phyloP scores from a whole-genome alignment of 148 eudicot genomes.

The Cornus florida region DNA sequence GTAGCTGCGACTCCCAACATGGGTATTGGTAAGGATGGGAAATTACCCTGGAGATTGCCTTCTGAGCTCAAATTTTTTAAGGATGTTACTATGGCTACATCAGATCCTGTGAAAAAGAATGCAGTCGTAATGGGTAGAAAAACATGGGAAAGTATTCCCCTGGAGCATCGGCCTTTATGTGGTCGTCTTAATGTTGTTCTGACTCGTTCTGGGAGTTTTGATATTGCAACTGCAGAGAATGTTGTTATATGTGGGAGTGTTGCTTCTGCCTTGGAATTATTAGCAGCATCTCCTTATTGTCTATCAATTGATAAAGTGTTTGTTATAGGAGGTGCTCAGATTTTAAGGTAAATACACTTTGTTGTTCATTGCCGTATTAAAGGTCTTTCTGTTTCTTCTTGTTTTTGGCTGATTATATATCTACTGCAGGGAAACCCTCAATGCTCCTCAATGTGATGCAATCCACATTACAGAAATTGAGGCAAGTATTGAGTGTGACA shows the following conservation, averaged over 20 bases:
- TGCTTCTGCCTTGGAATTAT: slow-evolving; percentile 58
- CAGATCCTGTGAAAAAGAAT: slow-evolving; percentile 71
- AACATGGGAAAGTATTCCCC: slow-evolving; percentile 96
- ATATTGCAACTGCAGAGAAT: slow-evolving; percentile 54
- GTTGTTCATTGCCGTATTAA: not conserved
- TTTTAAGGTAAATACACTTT: slow-evolving; percentile 50
- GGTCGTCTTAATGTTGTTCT: slow-evolving; percentile 87
- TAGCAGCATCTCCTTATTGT: slow-evolving; percentile 59
- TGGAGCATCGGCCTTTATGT: slow-evolving; percentile 62
- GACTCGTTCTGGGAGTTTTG: slow-evolving; percentile 58
- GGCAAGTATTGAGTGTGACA: slow-evolving; percentile 72
- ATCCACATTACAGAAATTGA: slow-evolving; percentile 86
- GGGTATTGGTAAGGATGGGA: slow-evolving; percentile 96
- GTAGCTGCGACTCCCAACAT: slow-evolving; percentile 85
- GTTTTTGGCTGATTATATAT: slow-evolving; percentile 15
- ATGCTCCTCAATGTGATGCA: slow-evolving; percentile 84
- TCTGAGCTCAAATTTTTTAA: slow-evolving; percentile 81
- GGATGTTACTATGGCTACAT: slow-evolving; percentile 64
- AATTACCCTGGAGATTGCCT: slow-evolving; percentile 90
- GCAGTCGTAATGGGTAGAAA: slow-evolving; percentile 97
- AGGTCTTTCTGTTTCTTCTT: not conserved
- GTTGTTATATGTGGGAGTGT: slow-evolving; percentile 69
- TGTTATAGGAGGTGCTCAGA: slow-evolving; percentile 88
- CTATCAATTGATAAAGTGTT: slow-evolving; percentile 69
- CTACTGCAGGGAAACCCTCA: slow-evolving; percentile 76